Percentiles rank a stretch among this genome's conserved stretches.
These are phyloP conservation scores for Xylariaceae sp. DNA, from an alignment of 2,329 filamentous ascomycete species.

Conservation along the genomic window DNA sequence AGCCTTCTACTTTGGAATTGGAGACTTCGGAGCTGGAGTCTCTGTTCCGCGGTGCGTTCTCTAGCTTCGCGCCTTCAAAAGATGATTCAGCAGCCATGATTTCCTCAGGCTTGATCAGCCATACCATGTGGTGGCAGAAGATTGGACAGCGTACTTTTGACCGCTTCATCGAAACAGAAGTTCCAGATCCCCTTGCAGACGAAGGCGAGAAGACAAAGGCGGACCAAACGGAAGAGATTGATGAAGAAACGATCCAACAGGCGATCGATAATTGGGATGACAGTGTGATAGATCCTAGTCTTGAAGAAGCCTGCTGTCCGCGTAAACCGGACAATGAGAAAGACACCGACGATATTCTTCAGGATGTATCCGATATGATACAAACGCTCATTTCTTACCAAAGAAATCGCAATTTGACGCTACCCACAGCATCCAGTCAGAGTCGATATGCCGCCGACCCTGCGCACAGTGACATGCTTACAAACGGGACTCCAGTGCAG, in stretches of 20 bases:
- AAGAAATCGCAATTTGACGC: slow-evolving; percentile 74
- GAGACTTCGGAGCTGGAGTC: slow-evolving; percentile 73
- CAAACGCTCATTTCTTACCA: slow-evolving; percentile 80
- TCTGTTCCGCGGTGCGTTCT: slow-evolving; percentile 78
- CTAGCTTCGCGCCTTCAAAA: slow-evolving; percentile 77
- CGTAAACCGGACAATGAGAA: slow-evolving; percentile 60
- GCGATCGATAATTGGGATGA: slow-evolving; percentile 66
- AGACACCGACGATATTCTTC: slow-evolving; percentile 71
- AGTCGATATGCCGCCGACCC: slow-evolving; percentile 66
- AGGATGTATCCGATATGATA: slow-evolving; percentile 76
- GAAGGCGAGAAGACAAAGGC: slow-evolving; percentile 41
- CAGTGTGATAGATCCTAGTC: slow-evolving; percentile 60
- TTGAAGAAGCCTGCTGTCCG: slow-evolving; percentile 58
- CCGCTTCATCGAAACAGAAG: slow-evolving; percentile 63
- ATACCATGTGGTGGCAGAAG: slow-evolving; percentile 76
- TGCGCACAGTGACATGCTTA: slow-evolving; percentile 69
- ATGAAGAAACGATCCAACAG: slow-evolving; percentile 59
- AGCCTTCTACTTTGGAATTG: slow-evolving; percentile 60
- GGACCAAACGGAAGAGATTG: slow-evolving; percentile 47
- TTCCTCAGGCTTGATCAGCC: slow-evolving; percentile 69
- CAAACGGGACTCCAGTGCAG: slow-evolving; percentile 68
- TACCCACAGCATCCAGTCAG: slow-evolving; percentile 64
- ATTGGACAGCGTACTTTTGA: slow-evolving; percentile 70
- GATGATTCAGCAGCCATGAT: slow-evolving; percentile 76
- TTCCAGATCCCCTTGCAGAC: slow-evolving; percentile 43